A percentile compares a stretch with the other conserved stretches of the same genome.
Evolutionary conservation across 2,329 filamentous ascomycete genomes (phyloP).

Genomic region (Purpureocillium lavendulum): DNA sequence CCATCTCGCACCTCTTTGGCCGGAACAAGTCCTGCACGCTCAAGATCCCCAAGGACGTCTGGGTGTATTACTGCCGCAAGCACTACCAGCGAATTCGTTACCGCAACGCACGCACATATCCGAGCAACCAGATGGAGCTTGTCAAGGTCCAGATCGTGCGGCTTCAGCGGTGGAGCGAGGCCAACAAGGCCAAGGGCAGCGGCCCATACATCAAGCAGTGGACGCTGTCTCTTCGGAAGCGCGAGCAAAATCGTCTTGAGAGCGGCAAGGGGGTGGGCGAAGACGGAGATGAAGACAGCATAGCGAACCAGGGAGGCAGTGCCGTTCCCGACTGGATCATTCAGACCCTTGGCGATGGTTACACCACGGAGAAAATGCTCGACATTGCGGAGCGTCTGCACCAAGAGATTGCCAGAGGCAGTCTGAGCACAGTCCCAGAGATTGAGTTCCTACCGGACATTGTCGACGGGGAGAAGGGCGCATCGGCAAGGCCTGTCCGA

Average conservation of each 20-base stretch:
- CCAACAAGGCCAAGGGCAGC: conserved; percentile 28
- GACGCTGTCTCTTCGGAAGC: conserved; percentile 54
- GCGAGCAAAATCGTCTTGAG: conserved; percentile 50
- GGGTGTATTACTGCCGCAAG: conserved; percentile 73
- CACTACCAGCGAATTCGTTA: conserved; percentile 74
- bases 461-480: conserved; percentile 23
- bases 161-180: conserved; percentile 54
- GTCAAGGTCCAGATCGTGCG: conserved; percentile 54
- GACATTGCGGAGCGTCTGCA: conserved; percentile 37
- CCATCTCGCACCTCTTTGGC: conserved; percentile 74
- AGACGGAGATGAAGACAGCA: conserved; percentile 21
- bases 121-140: conserved; percentile 53
- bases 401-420: conserved; percentile 32
- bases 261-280: conserved; percentile 18
- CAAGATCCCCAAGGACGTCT: conserved; percentile 58
- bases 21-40: conserved; percentile 73
- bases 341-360: conserved; percentile 34
- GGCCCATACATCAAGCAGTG: conserved; percentile 36
- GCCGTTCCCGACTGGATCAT: conserved; percentile 42
- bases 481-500: conserved; percentile 13
- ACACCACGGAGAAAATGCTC: conserved; percentile 37
- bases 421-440: conserved; percentile 41
- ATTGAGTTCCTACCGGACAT: conserved; percentile 53
- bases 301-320: conserved; percentile 21
- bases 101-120: conserved; percentile 53